Evolutionary conservation across 768 basidiomycete genomes (phyloP).

Genomic region (Kockovaella imperatae): DNA sequence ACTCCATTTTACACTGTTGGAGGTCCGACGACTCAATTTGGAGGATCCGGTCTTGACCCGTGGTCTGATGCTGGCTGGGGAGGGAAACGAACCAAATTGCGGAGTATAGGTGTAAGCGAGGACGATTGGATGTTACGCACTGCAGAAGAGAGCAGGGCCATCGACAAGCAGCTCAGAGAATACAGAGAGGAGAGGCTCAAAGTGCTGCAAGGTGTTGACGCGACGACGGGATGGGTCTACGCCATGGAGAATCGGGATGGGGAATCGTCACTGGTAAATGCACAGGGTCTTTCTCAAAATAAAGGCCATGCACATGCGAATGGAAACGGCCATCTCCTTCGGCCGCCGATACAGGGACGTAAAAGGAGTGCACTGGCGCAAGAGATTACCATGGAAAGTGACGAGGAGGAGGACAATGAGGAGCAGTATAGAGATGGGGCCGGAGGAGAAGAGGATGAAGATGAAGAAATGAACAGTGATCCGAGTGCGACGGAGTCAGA

Average conservation of each 20-base stretch:
- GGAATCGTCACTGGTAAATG: background rate
- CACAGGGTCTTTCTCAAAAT: background rate
- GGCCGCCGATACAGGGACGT: conserved; percentile 12
- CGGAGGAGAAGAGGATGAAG: conserved; percentile 5
- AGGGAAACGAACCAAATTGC: conserved; percentile 68
- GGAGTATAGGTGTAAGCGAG: conserved; percentile 70
- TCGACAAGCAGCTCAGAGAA: conserved; percentile 50
- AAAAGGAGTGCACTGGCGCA: conserved; percentile 21
- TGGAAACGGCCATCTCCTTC: conserved; percentile 6
- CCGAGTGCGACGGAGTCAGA: background rate
- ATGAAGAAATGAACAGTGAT: background rate
- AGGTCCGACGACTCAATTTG: conserved; percentile 88
- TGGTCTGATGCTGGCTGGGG: conserved; percentile 82
- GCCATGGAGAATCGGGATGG: conserved; percentile 1
- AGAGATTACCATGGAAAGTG: conserved; percentile 12
- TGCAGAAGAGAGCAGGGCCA: conserved; percentile 58
- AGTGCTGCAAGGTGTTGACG: conserved; percentile 21
- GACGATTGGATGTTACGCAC: conserved; percentile 90
- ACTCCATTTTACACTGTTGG: conserved; percentile 80
- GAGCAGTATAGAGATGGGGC: background rate
- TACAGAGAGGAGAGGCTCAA: conserved; percentile 29
- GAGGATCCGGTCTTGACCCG: conserved; percentile 71
- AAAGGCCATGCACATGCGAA: background rate
- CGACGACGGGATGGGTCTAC: conserved; percentile 23
- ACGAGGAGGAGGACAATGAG: conserved; percentile 4